A percentile compares a stretch with the other conserved stretches of the same genome.
Conservation (phyloP, 2,329 filamentous ascomycete species). For the Metarhizium rileyi region DNA sequence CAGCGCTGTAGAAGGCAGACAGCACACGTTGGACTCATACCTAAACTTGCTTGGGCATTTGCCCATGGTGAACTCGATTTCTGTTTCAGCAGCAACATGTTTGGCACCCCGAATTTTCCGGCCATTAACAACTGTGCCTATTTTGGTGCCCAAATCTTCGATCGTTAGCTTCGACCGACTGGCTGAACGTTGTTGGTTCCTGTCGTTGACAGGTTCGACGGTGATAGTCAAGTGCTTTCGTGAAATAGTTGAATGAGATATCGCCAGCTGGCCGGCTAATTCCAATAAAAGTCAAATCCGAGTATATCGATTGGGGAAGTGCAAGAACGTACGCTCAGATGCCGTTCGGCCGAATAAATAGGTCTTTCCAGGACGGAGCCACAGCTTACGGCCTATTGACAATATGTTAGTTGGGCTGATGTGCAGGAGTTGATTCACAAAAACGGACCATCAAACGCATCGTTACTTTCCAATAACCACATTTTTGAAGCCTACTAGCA, state of each 20-base stretch:
- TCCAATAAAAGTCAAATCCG: not conserved
- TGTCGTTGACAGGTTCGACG: slow-evolving; percentile 54
- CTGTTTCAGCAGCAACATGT: slow-evolving; percentile 37
- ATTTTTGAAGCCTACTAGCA: slow-evolving; percentile 25
- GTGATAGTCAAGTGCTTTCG: slow-evolving; percentile 77
- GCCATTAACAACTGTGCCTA: slow-evolving; percentile 71
- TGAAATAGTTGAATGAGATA: slow-evolving; percentile 76
- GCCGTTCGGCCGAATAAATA: slow-evolving; percentile 79
- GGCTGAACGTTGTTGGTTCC: slow-evolving; percentile 55
- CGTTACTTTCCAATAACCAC: slow-evolving; percentile 56
- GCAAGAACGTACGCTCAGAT: slow-evolving; percentile 44
- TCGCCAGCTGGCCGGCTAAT: slow-evolving; percentile 54
- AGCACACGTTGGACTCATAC: slow-evolving; percentile 25
- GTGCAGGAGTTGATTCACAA: not conserved
- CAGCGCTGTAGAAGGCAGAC: not conserved
- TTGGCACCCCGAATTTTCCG: slow-evolving; percentile 55
- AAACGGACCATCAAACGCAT: slow-evolving; percentile 36
- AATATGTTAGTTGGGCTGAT: slow-evolving; percentile 5
- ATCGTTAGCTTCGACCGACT: slow-evolving; percentile 62
- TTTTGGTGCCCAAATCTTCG: slow-evolving; percentile 73
- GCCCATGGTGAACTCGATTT: slow-evolving; percentile 61
- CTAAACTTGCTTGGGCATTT: slow-evolving; percentile 54
- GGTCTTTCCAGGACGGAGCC: slow-evolving; percentile 76
- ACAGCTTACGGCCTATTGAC: slow-evolving; percentile 47
- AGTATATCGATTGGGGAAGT: not conserved